Evolutionary conservation across 2,329 filamentous ascomycete species (phyloP).

Genomic region (Byssothecium circinans): DNA sequence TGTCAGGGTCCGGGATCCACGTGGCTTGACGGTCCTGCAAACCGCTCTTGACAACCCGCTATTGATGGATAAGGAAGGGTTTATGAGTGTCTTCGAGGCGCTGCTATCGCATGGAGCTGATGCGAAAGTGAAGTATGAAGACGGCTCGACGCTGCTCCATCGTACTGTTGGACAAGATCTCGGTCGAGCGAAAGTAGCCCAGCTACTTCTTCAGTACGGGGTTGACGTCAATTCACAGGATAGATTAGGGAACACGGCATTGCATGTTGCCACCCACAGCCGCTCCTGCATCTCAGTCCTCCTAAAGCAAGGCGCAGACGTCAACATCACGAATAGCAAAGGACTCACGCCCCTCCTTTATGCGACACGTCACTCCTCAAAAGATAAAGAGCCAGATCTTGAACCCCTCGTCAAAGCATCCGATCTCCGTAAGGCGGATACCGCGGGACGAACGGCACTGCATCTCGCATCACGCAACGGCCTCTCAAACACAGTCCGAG

Average conservation of each 20-base stretch:
- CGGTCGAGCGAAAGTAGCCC: conserved; percentile 21
- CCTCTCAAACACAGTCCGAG: conserved; percentile 19
- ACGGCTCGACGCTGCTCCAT: conserved; percentile 37
- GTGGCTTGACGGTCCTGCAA: conserved; percentile 30
- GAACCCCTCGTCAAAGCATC: conserved; percentile 28
- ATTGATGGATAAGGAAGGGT: conserved; percentile 27
- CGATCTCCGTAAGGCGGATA: conserved; percentile 19
- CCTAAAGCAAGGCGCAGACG: conserved; percentile 25
- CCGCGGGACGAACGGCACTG: conserved; percentile 22
- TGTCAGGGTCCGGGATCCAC: conserved; percentile 25
- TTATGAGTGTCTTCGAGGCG: conserved; percentile 24
- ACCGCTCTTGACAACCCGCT: conserved; percentile 26
- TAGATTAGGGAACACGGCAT: conserved; percentile 26
- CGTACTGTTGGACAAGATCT: conserved; percentile 20
- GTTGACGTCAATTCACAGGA: conserved; percentile 27
- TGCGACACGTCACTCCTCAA: conserved; percentile 13
- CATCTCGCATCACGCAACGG: conserved; percentile 36
- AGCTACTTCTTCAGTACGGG: conserved; percentile 26
- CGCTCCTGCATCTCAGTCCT: conserved; percentile 27
- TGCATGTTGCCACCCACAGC: conserved; percentile 29
- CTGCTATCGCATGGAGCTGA: conserved; percentile 31
- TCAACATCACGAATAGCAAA: conserved; percentile 18
- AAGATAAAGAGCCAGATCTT: conserved; percentile 25
- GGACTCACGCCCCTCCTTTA: conserved; percentile 28
- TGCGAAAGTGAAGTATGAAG: conserved; percentile 21